These are phyloP conservation scores for Trichoderma asperellum DNA, from an alignment of 2,329 filamentous ascomycete species.

Conservation along the genomic window DNA sequence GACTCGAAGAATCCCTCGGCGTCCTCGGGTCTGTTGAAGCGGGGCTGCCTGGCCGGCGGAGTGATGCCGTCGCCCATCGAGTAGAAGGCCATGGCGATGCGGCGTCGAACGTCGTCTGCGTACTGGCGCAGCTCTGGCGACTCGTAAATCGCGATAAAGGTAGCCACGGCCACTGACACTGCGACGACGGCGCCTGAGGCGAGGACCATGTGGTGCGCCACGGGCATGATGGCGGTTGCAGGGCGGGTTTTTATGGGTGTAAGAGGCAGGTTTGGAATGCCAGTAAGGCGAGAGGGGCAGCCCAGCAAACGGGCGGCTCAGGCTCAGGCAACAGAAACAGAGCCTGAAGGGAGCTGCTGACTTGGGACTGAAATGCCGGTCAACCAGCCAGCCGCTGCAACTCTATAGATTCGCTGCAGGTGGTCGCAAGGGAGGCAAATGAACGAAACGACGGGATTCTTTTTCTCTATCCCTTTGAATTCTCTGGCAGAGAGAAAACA, in stretches of 20 bases:
- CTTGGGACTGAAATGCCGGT: constrained; percentile 4
- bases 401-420: constrained; percentile 7
- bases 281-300: constrained; percentile 19
- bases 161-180: constrained; percentile 60
- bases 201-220: constrained; percentile 55
- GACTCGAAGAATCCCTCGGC: constrained; percentile 65
- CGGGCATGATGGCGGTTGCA: constrained; percentile 49
- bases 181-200: constrained; percentile 63
- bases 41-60: constrained; percentile 53
- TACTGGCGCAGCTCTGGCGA: constrained; percentile 65
- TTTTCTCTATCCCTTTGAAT: background rate
- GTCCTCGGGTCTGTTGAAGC: constrained; percentile 69
- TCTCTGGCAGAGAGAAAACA: background rate
- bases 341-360: constrained; percentile 18
- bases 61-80: constrained; percentile 61
- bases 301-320: constrained; percentile 18
- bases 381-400: constrained; percentile 8
- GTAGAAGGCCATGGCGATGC: constrained; percentile 63
- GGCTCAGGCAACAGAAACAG: constrained; percentile 13
- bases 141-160: constrained; percentile 65
- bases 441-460: background rate
- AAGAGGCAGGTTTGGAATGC: background rate
- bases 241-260: constrained; percentile 14
- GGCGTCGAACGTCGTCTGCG: constrained; percentile 63
- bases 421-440: background rate